phyloP scores from a whole-genome alignment of 2,329 filamentous ascomycete genomes.

The Knufia petricola region DNA sequence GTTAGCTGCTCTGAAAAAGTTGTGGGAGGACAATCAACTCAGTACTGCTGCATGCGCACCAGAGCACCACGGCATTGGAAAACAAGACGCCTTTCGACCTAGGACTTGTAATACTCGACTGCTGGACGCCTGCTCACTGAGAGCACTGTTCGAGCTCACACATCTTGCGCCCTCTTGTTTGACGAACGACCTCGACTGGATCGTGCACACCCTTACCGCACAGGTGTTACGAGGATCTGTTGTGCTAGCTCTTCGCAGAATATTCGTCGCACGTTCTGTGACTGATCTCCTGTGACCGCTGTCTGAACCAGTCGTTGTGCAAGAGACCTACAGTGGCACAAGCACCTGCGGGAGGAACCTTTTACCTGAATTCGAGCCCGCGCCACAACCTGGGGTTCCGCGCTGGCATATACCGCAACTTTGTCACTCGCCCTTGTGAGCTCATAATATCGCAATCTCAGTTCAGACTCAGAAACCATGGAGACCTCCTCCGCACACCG shows the following conservation, averaged over 20 bases:
- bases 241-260: slow-evolving; percentile 1
- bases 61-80: neutral
- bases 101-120: neutral
- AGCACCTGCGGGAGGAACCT: neutral
- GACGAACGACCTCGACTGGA: neutral
- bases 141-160: neutral
- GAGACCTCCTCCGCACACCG: slow-evolving; percentile 33
- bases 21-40: neutral
- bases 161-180: neutral
- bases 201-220: neutral
- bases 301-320: neutral
- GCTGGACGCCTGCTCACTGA: too few species aligned
- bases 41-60: neutral
- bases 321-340: slow-evolving; percentile 1
- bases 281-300: neutral
- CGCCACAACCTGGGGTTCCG: neutral
- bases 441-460: slow-evolving; percentile 3
- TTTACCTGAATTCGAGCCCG: slow-evolving; percentile 2
- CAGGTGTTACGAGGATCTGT: slow-evolving; percentile 3
- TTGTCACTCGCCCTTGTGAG: slow-evolving; percentile 5
- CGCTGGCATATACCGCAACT: neutral
- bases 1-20: neutral
- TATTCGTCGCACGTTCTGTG: neutral
- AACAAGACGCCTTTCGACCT: neutral
- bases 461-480: slow-evolving; percentile 25